A percentile compares a stretch with the other conserved stretches of the same genome.
phyloP scores from a whole-genome alignment of 345 rosid genomes.

The Murraya koenigii region DNA sequence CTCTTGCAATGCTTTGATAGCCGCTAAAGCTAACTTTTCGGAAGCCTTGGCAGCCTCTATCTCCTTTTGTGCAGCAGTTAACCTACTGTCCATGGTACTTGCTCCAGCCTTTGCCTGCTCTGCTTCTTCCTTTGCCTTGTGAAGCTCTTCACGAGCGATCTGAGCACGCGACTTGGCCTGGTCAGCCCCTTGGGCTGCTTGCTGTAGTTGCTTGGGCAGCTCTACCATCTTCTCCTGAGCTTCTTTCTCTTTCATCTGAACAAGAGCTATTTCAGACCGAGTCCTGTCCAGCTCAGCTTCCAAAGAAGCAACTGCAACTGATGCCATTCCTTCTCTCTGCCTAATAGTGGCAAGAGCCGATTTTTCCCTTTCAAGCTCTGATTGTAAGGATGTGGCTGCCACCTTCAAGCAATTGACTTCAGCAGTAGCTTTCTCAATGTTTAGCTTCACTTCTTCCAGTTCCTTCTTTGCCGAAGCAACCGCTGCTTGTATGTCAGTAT shows the following conservation, averaged over 20 bases:
- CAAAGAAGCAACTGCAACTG: slow-evolving; percentile 68
- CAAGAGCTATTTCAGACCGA: slow-evolving; percentile 48
- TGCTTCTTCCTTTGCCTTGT: slow-evolving; percentile 68
- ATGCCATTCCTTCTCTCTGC: slow-evolving; percentile 88
- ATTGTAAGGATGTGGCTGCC: slow-evolving; percentile 57
- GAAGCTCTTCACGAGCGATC: slow-evolving; percentile 68
- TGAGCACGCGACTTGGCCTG: slow-evolving; percentile 69
- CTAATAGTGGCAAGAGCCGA: slow-evolving; percentile 50
- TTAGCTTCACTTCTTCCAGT: slow-evolving; percentile 72
- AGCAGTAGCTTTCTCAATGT: slow-evolving; percentile 68
- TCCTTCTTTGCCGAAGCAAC: slow-evolving; percentile 77
- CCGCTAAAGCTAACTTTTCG: slow-evolving; percentile 76
- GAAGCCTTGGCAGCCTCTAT: slow-evolving; percentile 87
- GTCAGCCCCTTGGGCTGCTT: slow-evolving; percentile 74
- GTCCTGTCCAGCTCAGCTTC: slow-evolving; percentile 74
- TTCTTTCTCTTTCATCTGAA: slow-evolving; percentile 66
- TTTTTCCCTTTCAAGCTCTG: slow-evolving; percentile 70
- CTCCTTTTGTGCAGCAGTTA: slow-evolving; percentile 75
- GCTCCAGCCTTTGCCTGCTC: slow-evolving; percentile 85
- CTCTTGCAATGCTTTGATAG: slow-evolving; percentile 85
- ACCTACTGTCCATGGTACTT: slow-evolving; percentile 63
- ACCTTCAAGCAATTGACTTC: slow-evolving; percentile 74
- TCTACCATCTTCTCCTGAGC: slow-evolving; percentile 55
- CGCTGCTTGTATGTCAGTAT: slow-evolving; percentile 51
- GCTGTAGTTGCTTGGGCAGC: slow-evolving; percentile 71